Base-by-base conservation (phyloP, 2,329 filamentous ascomycete genomes). In the Ophiocordyceps camponoti-floridani region DNA sequence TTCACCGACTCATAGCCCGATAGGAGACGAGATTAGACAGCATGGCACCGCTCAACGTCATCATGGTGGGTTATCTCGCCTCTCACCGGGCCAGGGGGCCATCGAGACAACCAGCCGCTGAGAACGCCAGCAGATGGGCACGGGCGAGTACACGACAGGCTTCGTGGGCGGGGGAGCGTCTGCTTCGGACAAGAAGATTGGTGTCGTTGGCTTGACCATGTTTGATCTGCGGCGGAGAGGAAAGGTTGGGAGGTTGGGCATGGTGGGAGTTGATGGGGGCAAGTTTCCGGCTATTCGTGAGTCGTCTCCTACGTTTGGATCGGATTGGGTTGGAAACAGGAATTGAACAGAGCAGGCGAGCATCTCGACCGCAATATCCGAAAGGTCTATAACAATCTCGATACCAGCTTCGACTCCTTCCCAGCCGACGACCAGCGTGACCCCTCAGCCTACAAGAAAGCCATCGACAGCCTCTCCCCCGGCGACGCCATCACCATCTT, bases 401-500 rank as follows among this genome's bases (percentile, higher is more conserved):
- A 95, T 62, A 84, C 82, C 27, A 82, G 82, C 3, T 95, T 95
- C 65, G 70, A 78, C 47, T 89, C 86, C 13, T 94, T 75, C 65
- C 89, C 83, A 2, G 74, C 77, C 53, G 79, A 93, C 61, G 77
- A 84, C 55, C 63, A 64, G 45, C 72, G 72, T 50, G 84, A 94
- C 57, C 73, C 85, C 4, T 79, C 88, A 44, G 79, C 87, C 41
- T 95, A 94, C 74, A 94, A 91, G 65, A 60, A 73, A 12, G 88
- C 88, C 53, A 94, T 95, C 56, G 85, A 94, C 61, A 77, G 79
- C 10, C 75, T 95, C 40, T 73, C 74, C 40, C 75, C 81, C 7
- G 87, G 88, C 53, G 85, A 87, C 52, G 88, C 87, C 53, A 89
- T 95, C 62, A 94, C 88, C 48, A 89, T 95, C 64, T 95, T 95